Base-by-base conservation (phyloP, 768 basidiomycete genomes). In the Polyporus arcularius region DNA sequence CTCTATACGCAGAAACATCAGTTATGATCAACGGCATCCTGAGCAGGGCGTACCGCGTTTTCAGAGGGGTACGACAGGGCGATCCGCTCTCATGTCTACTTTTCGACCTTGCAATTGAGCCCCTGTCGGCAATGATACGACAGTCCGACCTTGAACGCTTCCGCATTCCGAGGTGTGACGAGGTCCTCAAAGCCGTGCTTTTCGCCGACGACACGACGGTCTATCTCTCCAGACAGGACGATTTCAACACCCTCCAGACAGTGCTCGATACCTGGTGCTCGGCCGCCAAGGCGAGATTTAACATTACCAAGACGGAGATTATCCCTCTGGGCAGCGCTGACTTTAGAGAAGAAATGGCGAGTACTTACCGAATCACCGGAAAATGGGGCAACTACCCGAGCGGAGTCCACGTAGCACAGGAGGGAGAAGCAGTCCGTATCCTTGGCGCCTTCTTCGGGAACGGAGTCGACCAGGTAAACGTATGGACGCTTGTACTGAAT, bases 201-300 rank as follows among this genome's bases (percentile, higher is more conserved):
- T 76, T 75, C 48, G 66, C 70, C 0, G 71, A 75, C 16, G 69
- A 73, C 26, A 68, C 70, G 0, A 72, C 63, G 0, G 45, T 69
- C 0, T 76, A 68, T 61, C 73, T 81, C 0, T 66, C 65, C 1
- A 62, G 69, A 39, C 9, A 58, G 0, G 77, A 80, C 47, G 49
- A 64, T 4, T 71, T 73, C 8, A 46, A 52, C 0, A 56, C 54
- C 0, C 71, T 82, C 0, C 39, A 64, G 2, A 1, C 35, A 0
- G 69, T 80, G 1, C 75, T 80, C 0, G 26, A 70, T 0, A 47
- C 35, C 0, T 83, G 80, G 80, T 82, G 78, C 60, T 21, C 26
- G 0, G 77, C 73, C 4, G 76, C 76, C 8, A 67, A 70, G 0
- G 80, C 79, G 0, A 77, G 74, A 42, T 82, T 81, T 61, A 81